A percentile compares a stretch with the other conserved stretches of the same genome.
Evolutionary conservation across 2,329 filamentous ascomycete genomes (phyloP).

Genomic region (Mollisia scopiformis): DNA sequence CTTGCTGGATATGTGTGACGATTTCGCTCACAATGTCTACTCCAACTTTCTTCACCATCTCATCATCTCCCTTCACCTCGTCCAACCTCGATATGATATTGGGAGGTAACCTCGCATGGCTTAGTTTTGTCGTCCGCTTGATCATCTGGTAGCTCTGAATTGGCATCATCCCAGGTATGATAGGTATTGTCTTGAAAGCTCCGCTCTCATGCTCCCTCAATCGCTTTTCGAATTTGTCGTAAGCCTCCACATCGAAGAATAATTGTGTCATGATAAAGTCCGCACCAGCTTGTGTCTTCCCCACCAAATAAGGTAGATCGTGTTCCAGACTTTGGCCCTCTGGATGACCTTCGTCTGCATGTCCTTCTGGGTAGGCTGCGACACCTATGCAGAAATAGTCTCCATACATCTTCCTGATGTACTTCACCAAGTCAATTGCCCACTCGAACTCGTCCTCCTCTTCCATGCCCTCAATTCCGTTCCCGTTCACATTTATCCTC

Average conservation of each 20-base stretch:
- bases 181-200: slow-evolving; percentile 81
- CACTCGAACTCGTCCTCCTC: slow-evolving; percentile 73
- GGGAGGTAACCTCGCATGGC: slow-evolving; percentile 80
- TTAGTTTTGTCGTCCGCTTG: slow-evolving; percentile 90
- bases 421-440: slow-evolving; percentile 85
- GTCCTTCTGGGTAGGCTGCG: slow-evolving; percentile 92
- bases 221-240: slow-evolving; percentile 75
- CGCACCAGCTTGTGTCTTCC: slow-evolving; percentile 88
- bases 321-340: slow-evolving; percentile 68
- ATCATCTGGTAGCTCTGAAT: slow-evolving; percentile 98
- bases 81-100: slow-evolving; percentile 72
- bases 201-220: slow-evolving; percentile 82
- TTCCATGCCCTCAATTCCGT: slow-evolving; percentile 42
- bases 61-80: slow-evolving; percentile 76
- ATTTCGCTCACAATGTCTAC: slow-evolving; percentile 85
- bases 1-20: slow-evolving; percentile 75
- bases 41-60: slow-evolving; percentile 77
- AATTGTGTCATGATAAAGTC: slow-evolving; percentile 99
- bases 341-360: slow-evolving; percentile 88
- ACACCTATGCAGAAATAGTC: slow-evolving; percentile 98
- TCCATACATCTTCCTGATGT: slow-evolving; percentile 83
- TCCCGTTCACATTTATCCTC: slow-evolving; percentile 54
- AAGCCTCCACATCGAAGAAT: slow-evolving; percentile 89
- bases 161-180: slow-evolving; percentile 95
- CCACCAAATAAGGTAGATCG: slow-evolving; percentile 85